Percentiles rank a stretch among this genome's conserved stretches.
These are phyloP conservation scores for Cucurbita ficifolia DNA, from an alignment of 306 rosid species.

Conservation along the genomic window DNA sequence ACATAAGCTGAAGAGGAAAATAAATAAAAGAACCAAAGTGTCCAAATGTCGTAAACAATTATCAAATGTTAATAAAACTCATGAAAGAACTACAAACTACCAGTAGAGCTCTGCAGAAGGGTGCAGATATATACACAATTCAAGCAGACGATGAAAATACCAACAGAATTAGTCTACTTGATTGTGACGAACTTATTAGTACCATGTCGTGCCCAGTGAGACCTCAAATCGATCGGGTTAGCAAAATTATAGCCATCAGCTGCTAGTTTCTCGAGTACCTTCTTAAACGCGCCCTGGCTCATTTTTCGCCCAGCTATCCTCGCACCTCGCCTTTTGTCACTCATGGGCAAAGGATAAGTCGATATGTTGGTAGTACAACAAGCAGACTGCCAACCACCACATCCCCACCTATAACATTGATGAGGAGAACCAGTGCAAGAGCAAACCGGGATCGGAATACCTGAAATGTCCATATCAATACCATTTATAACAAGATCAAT, in stretches of 20 bases:
- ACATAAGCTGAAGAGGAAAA: slow-evolving; percentile 7
- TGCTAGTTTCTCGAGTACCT: slow-evolving; percentile 93
- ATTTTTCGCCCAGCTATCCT: slow-evolving; percentile 98
- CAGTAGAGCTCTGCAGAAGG: slow-evolving; percentile 11
- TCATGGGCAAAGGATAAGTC: slow-evolving; percentile 90
- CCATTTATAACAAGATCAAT: slow-evolving; percentile 80
- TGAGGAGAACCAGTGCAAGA: slow-evolving; percentile 86
- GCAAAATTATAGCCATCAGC: slow-evolving; percentile 90
- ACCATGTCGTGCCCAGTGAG: slow-evolving; percentile 97
- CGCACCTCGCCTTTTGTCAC: slow-evolving; percentile 94
- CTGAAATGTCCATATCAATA: slow-evolving; percentile 73
- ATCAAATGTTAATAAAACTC: slow-evolving; percentile 9
- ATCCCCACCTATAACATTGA: slow-evolving; percentile 97
- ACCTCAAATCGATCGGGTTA: slow-evolving; percentile 87
- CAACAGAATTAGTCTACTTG: slow-evolving; percentile 46
- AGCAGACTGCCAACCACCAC: slow-evolving; percentile 99
- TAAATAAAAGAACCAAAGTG: slow-evolving; percentile 7
- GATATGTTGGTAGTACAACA: slow-evolving; percentile 92
- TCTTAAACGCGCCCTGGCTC: slow-evolving; percentile 99
- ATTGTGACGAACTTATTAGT: slow-evolving; percentile 98
- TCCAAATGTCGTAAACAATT: slow-evolving; percentile 4
- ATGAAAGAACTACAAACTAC: slow-evolving; percentile 6
- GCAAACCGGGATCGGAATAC: slow-evolving; percentile 89
- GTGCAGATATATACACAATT: slow-evolving; percentile 11
- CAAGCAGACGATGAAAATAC: slow-evolving; percentile 5